Conservation (phyloP, 805 yeast species). For the Ogataea ganodermae region DNA sequence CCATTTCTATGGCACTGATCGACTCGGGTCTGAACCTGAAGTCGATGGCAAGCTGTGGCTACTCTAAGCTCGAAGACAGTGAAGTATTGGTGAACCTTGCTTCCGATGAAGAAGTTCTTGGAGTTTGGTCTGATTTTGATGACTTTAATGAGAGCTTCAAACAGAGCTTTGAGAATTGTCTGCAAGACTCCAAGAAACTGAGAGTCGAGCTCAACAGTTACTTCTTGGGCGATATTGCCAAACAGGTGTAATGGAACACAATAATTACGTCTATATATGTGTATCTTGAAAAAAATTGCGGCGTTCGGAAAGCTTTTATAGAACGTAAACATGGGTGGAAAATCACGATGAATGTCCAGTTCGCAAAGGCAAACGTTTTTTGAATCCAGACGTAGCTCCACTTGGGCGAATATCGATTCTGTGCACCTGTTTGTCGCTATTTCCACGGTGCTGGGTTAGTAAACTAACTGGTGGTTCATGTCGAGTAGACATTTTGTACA, state of each 20-base stretch:
- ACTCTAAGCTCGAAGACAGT: conserved; percentile 13
- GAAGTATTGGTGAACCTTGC: conserved; percentile 40
- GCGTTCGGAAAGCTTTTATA: not conserved
- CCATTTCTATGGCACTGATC: conserved; percentile 71
- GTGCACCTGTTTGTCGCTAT: conserved; percentile 10
- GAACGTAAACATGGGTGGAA: conserved; percentile 2
- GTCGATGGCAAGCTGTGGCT: conserved; percentile 73
- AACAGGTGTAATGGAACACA: not conserved
- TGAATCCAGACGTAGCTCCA: conserved; percentile 4
- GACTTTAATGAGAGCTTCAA: conserved; percentile 36
- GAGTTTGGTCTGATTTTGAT: conserved; percentile 53
- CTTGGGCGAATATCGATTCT: conserved; percentile 15
- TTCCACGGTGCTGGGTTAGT: conserved; percentile 22
- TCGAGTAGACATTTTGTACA: conserved; percentile 71
- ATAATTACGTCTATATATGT: not conserved
- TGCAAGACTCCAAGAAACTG: conserved; percentile 48
- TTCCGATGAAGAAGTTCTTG: conserved; percentile 58
- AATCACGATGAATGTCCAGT: conserved; percentile 5
- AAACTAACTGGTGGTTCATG: conserved; percentile 70
- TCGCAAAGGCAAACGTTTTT: conserved; percentile 16
- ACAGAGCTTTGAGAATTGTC: conserved; percentile 27
- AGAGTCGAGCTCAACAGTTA: conserved; percentile 48
- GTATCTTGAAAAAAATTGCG: not conserved
- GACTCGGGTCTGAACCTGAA: conserved; percentile 82
- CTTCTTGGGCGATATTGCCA: conserved; percentile 30